These are phyloP conservation scores for Nitzschia palea DNA, from an alignment of 108 stramenopile species.

Conservation along the genomic window DNA sequence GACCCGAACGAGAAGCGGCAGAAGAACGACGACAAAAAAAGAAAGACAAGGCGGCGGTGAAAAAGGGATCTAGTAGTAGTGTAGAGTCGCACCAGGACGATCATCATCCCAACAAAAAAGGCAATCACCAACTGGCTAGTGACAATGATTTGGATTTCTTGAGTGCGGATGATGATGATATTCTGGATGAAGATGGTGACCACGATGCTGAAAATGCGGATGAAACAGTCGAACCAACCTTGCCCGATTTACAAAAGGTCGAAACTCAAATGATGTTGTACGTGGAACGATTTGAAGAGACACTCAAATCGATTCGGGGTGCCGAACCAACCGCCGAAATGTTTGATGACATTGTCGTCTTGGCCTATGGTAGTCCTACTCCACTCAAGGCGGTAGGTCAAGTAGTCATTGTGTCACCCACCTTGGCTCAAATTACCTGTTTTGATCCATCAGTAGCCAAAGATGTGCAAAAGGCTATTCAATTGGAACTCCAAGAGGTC, in stretches of 20 bases:
- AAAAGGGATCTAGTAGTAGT: conserved; percentile 26
- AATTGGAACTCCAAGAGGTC: conserved; percentile 50
- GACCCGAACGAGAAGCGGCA: conserved; percentile 62
- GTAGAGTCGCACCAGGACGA: too few species aligned
- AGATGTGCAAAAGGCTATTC: conserved; percentile 74
- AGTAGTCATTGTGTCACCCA: conserved; percentile 82
- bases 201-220: conserved; percentile 45
- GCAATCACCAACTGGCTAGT: neutral
- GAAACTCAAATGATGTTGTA: conserved; percentile 62
- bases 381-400: conserved; percentile 77
- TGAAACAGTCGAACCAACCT: conserved; percentile 39
- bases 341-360: conserved; percentile 74
- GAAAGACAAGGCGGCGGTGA: conserved; percentile 53
- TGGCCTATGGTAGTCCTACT: conserved; percentile 72
- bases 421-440: conserved; percentile 75
- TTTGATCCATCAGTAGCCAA: conserved; percentile 79
- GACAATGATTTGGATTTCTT: conserved; percentile 12
- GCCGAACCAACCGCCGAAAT: conserved; percentile 84
- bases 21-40: conserved; percentile 69
- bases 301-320: conserved; percentile 75
- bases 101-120: neutral
- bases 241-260: conserved; percentile 63
- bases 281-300: conserved; percentile 55
- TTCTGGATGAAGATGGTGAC: conserved; percentile 26
- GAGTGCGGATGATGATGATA: conserved; percentile 3